Evolutionary conservation across 2,329 filamentous ascomycete genomes (phyloP), one percentile per base, ranked within the genome.

Genomic region (Cercospora berteroae): DNA sequence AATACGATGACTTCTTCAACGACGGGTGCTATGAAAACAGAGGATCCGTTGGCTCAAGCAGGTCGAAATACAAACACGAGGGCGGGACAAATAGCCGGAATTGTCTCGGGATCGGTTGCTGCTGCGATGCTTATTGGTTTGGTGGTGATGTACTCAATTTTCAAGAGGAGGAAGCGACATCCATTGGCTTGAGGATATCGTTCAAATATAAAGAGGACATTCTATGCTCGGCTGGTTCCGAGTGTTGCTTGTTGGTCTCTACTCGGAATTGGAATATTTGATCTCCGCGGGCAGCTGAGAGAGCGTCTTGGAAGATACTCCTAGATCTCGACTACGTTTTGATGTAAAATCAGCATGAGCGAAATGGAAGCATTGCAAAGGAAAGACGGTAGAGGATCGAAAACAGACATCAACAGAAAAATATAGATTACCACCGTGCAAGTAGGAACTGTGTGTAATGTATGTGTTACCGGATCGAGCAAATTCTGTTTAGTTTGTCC

Each of bases 81-180:
- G 9, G 27, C 29, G 25, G 61, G 61, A 55, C 29, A 63, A 48
- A 10, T 63, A 10, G 61, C 61, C 0, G 61, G 61, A 0, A 63
- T 63, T 9, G 33, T 63, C 6, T 31, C 61, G 1, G 61, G 61
- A 12, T 56, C 44, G 20, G 56, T 63, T 18, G 61, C 61, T 25
- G 61, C 44, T 27, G 50, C 61, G 18, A 20, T 27, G n/a, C n/a
- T 63, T 18, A 9, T 63, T 5, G 50, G 31, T 1, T n/a, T 63
- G 48, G 61, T 18, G 0, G 29, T 27, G 29, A 31, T 36, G 61
- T 31, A 33, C 10, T 29, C 56, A 4, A n/a, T 56, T 1, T 27
- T 20, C 13, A 63, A 57, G 50, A 63, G 33, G 33, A 56, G 20
- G 48, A 29, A 42, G 18, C 52, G 31, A 16, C 39, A 48, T 48